Percentiles rank a stretch among this genome's conserved stretches.
These are phyloP conservation scores for Candida piceae DNA, from an alignment of 805 yeast genomes.

Conservation along the genomic window DNA sequence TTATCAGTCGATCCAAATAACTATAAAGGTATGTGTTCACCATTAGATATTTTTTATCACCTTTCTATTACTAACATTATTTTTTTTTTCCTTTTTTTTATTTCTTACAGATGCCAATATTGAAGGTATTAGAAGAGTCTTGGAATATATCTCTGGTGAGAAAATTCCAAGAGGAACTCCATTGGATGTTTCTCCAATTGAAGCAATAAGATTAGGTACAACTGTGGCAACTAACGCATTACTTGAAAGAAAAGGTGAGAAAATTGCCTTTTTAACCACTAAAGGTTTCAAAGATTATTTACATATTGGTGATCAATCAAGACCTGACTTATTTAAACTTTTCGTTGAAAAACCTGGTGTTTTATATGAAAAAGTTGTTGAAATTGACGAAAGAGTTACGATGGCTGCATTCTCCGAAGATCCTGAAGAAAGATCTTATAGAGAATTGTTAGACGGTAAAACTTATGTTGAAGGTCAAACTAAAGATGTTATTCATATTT, in stretches of 20 bases:
- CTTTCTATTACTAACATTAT: background rate
- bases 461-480: constrained; percentile 51
- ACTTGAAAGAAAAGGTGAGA: constrained; percentile 86
- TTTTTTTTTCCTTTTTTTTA: constrained; percentile 3
- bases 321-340: constrained; percentile 86
- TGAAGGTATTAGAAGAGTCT: constrained; percentile 79
- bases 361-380: constrained; percentile 71
- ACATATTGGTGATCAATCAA: constrained; percentile 82
- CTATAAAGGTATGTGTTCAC: constrained; percentile 32
- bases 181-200: constrained; percentile 58
- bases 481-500: constrained; percentile 60
- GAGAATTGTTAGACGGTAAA: constrained; percentile 25
- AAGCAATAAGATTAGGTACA: constrained; percentile 82
- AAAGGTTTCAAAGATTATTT: constrained; percentile 84
- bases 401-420: constrained; percentile 77
- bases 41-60: too few relatives aligned
- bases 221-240: constrained; percentile 96
- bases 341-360: constrained; percentile 67
- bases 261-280: constrained; percentile 82
- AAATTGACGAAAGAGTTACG: constrained; percentile 87
- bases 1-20: constrained; percentile 86
- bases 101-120: constrained; percentile 73
- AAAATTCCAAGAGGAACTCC: constrained; percentile 55
- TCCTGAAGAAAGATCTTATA: constrained; percentile 34
- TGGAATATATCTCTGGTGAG: constrained; percentile 53